Conservation (phyloP, 257 asterid genomes). For the Misopates orontium region DNA sequence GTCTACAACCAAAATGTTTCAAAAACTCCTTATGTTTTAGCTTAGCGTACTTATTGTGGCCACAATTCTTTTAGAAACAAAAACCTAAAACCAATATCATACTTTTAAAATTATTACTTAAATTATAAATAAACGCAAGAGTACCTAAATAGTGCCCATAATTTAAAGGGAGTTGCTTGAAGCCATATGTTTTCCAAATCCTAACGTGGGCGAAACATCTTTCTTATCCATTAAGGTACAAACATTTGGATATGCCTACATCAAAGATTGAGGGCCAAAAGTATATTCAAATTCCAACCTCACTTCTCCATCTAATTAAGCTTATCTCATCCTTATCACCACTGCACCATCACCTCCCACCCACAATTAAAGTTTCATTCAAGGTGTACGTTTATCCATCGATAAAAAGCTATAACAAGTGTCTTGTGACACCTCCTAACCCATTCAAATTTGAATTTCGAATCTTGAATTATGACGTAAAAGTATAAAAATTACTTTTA, state of each 20-base stretch:
- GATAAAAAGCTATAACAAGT: not conserved
- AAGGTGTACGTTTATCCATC: conserved; percentile 10
- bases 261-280: conserved; percentile 1
- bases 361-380: not conserved
- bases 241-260: not conserved
- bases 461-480: not conserved
- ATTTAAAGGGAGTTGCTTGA: not conserved
- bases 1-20: too few species aligned
- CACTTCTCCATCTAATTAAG: conserved; percentile 4
- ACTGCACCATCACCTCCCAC: conserved; percentile 16
- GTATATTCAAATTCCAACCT: not conserved
- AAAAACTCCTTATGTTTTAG: too few species aligned
- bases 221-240: conserved; percentile 1
- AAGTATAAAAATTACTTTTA: not conserved
- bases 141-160: too few species aligned
- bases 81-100: too few species aligned
- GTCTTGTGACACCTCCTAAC: not conserved
- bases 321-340: not conserved
- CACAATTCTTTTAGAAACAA: too few species aligned
- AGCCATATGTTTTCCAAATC: not conserved
- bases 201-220: not conserved
- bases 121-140: too few species aligned
- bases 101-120: too few species aligned
- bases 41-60: too few species aligned
- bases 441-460: not conserved